Percentiles rank a stretch among this genome's conserved stretches.
Conservation (phyloP, 352 stramenopile species). For the Phytopythium chamaehyphon region DNA sequence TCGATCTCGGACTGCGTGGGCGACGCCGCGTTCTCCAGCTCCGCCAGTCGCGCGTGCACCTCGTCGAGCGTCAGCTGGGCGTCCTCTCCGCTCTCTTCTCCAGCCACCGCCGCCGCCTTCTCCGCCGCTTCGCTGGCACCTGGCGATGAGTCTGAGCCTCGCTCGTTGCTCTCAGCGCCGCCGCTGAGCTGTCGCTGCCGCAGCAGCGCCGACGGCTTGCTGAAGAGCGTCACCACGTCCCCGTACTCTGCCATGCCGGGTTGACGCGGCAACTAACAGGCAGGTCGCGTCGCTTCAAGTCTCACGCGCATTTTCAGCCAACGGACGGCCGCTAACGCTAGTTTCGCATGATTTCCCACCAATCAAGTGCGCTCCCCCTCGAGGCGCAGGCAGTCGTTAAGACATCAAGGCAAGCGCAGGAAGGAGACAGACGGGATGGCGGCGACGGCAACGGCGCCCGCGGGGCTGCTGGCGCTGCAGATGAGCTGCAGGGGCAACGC, state of each 20-base stretch:
- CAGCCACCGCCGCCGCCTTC: not conserved
- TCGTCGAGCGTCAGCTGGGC: constrained; percentile 34
- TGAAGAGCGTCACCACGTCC: constrained; percentile 40
- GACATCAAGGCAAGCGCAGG: not conserved
- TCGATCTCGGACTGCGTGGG: constrained; percentile 60
- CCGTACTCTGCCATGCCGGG: constrained; percentile 16
- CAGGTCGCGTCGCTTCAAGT: constrained; percentile 7
- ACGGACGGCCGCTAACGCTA: constrained; percentile 4
- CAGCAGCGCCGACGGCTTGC: constrained; percentile 28
- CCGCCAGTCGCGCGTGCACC: constrained; percentile 39
- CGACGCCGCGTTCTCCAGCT: constrained; percentile 35
- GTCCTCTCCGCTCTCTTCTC: not conserved
- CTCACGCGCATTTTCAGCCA: constrained; percentile 9
- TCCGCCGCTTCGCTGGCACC: not conserved
- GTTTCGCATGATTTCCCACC: not conserved
- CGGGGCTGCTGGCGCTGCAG: constrained; percentile 50
- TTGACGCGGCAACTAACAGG: constrained; percentile 1
- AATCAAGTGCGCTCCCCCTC: not conserved
- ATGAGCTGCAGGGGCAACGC: constrained; percentile 62
- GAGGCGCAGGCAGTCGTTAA: too few relatives aligned
- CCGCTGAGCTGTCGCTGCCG: constrained; percentile 25
- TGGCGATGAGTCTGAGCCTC: not conserved
- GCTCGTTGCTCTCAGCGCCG: constrained; percentile 9
- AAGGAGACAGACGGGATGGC: constrained; percentile 1
- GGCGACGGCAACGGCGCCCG: constrained; percentile 17